Evolutionary conservation across 78 protist genomes (phyloP), one percentile per base, ranked within the genome.

Genomic region (Capsaspora owczarzaki): DNA sequence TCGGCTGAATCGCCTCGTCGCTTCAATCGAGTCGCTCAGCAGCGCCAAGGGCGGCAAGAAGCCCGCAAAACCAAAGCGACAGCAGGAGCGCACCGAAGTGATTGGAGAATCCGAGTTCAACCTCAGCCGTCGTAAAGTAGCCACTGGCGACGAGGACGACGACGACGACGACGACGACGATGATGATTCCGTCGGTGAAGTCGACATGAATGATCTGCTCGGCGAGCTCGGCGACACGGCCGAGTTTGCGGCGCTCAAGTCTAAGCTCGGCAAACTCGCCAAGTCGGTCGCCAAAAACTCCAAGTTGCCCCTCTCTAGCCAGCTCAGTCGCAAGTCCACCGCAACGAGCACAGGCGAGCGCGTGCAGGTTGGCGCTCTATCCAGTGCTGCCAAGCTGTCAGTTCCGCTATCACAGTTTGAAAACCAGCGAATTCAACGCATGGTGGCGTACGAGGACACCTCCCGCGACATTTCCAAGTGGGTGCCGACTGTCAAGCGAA

Each of bases 401-500:
- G 25, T 56, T 46, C 85, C 89, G 71, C 63, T 80, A 69, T 43
- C 84, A 5, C 61, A 74, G 42, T 56, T 51, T 46, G 83, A 72
- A 31, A 29, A 41, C 25, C 51, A 49, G 46, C 40, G 61, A 29
- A 31, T 85, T 8, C 78, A 70, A 38, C 41, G 89, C 42, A 74
- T 72, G 74, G 75, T 80, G 14, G 78, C 89, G 16, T 33, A 74
- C 0, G 74, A 79, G 41, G 81, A 49, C 37, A 77, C 82, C n/a
- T 33, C 78, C 35, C 79, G 47, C 23, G 61, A 77, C 23, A 16
- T 85, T 12, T 47, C 74, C 12, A 82, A 85, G 71, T 85, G 89
- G 89, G 78, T 61, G 75, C 89, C 86, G 66, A 78, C 53, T 27
- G 81, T 86, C 27, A 53, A 56, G 75, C 76, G 53, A n/a, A 80